These are phyloP conservation scores for Spiromastix sp. DNA, from an alignment of 2,329 filamentous ascomycete species.

Conservation along the genomic window DNA sequence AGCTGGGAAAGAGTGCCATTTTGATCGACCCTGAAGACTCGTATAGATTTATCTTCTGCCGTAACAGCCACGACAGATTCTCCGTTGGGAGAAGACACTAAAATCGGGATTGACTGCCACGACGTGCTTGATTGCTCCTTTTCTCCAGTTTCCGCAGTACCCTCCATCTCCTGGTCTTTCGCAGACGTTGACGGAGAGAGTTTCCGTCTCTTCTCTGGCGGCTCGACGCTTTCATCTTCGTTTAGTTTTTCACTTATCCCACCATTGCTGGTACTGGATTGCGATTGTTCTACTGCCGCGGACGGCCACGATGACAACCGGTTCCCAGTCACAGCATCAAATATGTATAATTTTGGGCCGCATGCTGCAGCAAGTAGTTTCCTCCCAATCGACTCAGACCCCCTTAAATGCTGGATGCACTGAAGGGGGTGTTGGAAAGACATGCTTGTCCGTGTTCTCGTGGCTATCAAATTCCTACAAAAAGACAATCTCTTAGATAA, in stretches of 20 bases:
- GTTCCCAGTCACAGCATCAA: slow-evolving; percentile 48
- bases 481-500: no score
- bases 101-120: slow-evolving; percentile 55
- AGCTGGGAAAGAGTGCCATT: slow-evolving; percentile 54
- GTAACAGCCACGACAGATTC: slow-evolving; percentile 67
- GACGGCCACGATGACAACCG: slow-evolving; percentile 52
- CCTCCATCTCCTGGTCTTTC: slow-evolving; percentile 12
- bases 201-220: slow-evolving; percentile 37
- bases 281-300: not conserved
- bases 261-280: not conserved
- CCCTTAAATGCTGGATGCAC: slow-evolving; percentile 39
- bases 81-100: slow-evolving; percentile 54
- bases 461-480: no score
- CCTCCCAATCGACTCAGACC: slow-evolving; percentile 13
- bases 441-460: slow-evolving; percentile 18
- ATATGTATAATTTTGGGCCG: slow-evolving; percentile 60
- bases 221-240: slow-evolving; percentile 19
- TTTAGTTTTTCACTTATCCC: not conserved
- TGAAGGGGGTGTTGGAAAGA: slow-evolving; percentile 49
- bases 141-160: slow-evolving; percentile 11
- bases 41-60: slow-evolving; percentile 82
- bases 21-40: slow-evolving; percentile 62
- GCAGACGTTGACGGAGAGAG: slow-evolving; percentile 22
- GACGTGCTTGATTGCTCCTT: slow-evolving; percentile 10
- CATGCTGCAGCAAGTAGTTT: slow-evolving; percentile 61